Evolutionary conservation across 495 filamentous ascomycete species (phyloP).

Genomic region (Penicillium robsamsonii): DNA sequence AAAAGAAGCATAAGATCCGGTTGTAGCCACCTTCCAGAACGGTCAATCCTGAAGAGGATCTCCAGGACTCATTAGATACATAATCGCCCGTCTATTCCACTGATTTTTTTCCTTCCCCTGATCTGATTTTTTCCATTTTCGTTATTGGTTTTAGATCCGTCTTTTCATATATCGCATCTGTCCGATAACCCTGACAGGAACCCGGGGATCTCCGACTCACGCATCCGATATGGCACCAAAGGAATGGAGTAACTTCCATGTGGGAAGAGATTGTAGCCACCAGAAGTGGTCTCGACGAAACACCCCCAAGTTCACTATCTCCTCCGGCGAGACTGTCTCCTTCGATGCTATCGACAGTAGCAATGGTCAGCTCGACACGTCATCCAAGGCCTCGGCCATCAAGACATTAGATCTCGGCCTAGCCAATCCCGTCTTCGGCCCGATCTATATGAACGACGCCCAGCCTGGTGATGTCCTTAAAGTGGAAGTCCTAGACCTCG

Average conservation of each 20-base stretch:
- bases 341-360: slow-evolving; percentile 53
- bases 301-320: slow-evolving; percentile 43
- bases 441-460: slow-evolving; percentile 45
- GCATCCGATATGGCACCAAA: slow-evolving; percentile 22
- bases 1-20: slow-evolving; percentile 28
- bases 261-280: slow-evolving; percentile 41
- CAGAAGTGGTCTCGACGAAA: slow-evolving; percentile 50
- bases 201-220: slow-evolving; percentile 21
- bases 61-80: slow-evolving; percentile 8
- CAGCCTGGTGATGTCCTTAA: slow-evolving; percentile 51
- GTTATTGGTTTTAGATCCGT: background rate
- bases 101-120: background rate
- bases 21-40: slow-evolving; percentile 33
- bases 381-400: slow-evolving; percentile 40
- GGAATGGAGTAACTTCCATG: slow-evolving; percentile 37
- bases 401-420: slow-evolving; percentile 40
- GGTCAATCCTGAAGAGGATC: slow-evolving; percentile 29
- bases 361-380: slow-evolving; percentile 45
- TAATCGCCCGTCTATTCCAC: slow-evolving; percentile 10
- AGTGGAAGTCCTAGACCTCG: slow-evolving; percentile 44
- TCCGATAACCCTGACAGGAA: slow-evolving; percentile 22
- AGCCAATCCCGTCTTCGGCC: slow-evolving; percentile 50
- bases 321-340: slow-evolving; percentile 42
- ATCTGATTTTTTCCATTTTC: background rate
- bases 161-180: background rate